A percentile compares a stretch with the other conserved stretches of the same genome.
These are phyloP conservation scores for Phialocephala sp. DNA, from an alignment of 2,329 filamentous ascomycete genomes.

Conservation along the genomic window DNA sequence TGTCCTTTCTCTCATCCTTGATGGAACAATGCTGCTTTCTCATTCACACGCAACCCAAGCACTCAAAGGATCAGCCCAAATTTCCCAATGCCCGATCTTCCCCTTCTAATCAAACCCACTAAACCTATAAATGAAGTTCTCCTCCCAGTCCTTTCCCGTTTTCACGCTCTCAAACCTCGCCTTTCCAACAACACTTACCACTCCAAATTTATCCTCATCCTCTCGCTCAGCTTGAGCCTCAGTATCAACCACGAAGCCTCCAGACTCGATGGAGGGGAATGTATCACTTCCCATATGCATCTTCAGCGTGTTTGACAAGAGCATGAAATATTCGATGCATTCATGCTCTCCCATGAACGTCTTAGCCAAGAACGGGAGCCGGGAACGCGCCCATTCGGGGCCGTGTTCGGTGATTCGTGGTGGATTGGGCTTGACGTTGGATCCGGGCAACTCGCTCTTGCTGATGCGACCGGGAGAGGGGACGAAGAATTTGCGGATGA, in stretches of 20 bases:
- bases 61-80: slow-evolving; percentile 51
- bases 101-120: slow-evolving; percentile 47
- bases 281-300: slow-evolving; percentile 12
- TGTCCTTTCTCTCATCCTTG: background rate
- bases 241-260: slow-evolving; percentile 43
- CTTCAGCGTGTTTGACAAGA: slow-evolving; percentile 42
- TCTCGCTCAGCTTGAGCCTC: slow-evolving; percentile 9
- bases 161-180: slow-evolving; percentile 44
- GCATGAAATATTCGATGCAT: slow-evolving; percentile 48
- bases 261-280: slow-evolving; percentile 4
- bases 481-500: slow-evolving; percentile 19
- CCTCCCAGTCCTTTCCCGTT: slow-evolving; percentile 49
- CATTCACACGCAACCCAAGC: slow-evolving; percentile 45
- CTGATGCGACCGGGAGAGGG: too few relatives aligned
- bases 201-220: slow-evolving; percentile 29
- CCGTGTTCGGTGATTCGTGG: slow-evolving; percentile 49
- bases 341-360: slow-evolving; percentile 43
- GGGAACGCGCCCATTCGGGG: slow-evolving; percentile 44
- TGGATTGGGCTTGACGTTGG: background rate
- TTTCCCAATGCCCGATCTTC: slow-evolving; percentile 50
- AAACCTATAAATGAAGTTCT: slow-evolving; percentile 48
- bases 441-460: too few relatives aligned
- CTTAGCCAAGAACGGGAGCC: slow-evolving; percentile 48
- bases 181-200: slow-evolving; percentile 46
- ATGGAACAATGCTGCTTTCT: background rate